Evolutionary conservation across 208 protist genomes (phyloP).

Genomic region (Herpetomonas samuelpessoai): DNA sequence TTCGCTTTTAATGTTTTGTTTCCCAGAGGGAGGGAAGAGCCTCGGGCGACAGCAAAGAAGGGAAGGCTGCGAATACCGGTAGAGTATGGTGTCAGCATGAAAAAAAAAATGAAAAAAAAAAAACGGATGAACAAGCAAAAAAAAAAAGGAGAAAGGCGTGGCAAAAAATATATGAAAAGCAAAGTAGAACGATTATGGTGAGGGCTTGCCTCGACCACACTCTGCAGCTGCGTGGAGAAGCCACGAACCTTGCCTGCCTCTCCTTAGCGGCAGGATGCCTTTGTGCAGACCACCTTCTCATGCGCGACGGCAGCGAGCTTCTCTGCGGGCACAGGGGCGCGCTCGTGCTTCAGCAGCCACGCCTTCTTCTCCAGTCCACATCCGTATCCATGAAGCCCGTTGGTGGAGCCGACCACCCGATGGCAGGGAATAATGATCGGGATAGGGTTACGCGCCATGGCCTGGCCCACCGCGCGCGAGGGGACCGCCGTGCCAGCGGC

Average conservation of each 20-base stretch:
- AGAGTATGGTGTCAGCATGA: not conserved
- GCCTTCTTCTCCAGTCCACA: conserved; percentile 56
- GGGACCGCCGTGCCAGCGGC: not conserved
- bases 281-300: conserved; percentile 21
- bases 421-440: conserved; percentile 71
- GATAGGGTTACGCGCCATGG: conserved; percentile 61
- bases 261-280: not conserved
- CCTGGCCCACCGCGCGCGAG: conserved; percentile 55
- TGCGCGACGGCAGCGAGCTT: conserved; percentile 27
- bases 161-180: too few species aligned
- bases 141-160: too few species aligned
- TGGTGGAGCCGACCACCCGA: conserved; percentile 54
- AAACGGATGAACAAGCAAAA: conserved; percentile 4
- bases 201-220: too few species aligned
- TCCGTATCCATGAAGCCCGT: conserved; percentile 53
- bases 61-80: not conserved
- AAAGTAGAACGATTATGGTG: too few species aligned
- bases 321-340: conserved; percentile 24
- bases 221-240: too few species aligned
- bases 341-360: conserved; percentile 69
- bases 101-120: not conserved
- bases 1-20: too few species aligned
- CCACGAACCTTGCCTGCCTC: too few species aligned
- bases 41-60: conserved; percentile 12
- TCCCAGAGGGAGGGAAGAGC: too few species aligned